Evolutionary conservation across 108 stramenopile species (phyloP), one percentile per base, ranked within the genome.

Genomic region (Nannochloropsis oceanica): DNA sequence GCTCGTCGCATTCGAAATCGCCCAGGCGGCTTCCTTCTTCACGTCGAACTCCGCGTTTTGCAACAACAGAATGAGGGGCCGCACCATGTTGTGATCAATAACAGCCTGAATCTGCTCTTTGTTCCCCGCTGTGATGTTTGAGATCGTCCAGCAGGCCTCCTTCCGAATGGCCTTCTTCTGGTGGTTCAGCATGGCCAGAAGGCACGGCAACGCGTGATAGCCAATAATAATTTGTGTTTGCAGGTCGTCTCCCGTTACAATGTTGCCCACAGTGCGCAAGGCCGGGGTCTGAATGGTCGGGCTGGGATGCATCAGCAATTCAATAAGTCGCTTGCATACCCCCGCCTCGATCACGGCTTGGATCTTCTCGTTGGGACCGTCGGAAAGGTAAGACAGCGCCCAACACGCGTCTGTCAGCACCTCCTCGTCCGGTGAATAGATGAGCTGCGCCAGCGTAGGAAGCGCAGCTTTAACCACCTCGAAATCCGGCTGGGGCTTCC

Each of bases 61-160:
- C 80, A 97, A 91, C 13, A 97, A 86, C 83, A 96, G 93, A 91
- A 99, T 96, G 81, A 99, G 92, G 24, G 96, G 95, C 26, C 96
- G 97, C 85, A 98, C 92, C 83, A 99, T 96, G 87, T 95, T 95
- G 86, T 92, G 94, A 82, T 97, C 95, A 84, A 99, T 92, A 44
- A 97, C 97, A 22, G 95, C 93, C 91, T 97, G 96, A 82, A 99
- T 97, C 93, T 99, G 98, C 85, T 96, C 96, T 90, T 95, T 94
- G 93, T 94, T 96, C 12, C 98, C 98, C 1, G 99, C 99, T 14
- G 97, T 97, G 90, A 97, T 97, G 91, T 99, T 99, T 86, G 95
- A 95, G 88, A 99, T 96, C 25, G 99, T 96, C 99, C 99, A 99
- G 92, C 96, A 97, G 7, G 97, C 97, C 91, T 99, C 99, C 91